Percentiles rank a stretch among this genome's conserved stretches.
phyloP scores from a whole-genome alignment of 495 filamentous ascomycete species.

The Chaetomidium leptoderma region DNA sequence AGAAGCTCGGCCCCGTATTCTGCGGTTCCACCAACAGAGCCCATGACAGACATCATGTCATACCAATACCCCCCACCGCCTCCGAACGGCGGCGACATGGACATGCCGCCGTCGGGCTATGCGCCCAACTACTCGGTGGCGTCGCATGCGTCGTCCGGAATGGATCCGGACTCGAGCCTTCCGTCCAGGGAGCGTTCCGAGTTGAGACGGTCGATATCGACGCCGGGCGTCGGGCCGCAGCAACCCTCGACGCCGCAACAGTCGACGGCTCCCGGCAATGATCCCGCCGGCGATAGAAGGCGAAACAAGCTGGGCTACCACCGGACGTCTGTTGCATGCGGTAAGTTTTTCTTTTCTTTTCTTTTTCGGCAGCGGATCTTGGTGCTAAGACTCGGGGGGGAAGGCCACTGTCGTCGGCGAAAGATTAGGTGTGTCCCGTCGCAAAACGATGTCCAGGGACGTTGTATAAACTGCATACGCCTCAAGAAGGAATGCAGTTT shows the following conservation, averaged over 20 bases:
- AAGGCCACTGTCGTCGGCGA: constrained; percentile 88
- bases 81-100: constrained; percentile 43
- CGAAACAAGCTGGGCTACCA: constrained; percentile 97
- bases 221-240: constrained; percentile 57
- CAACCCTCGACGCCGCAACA: constrained; percentile 30
- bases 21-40: constrained; percentile 33
- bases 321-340: constrained; percentile 93
- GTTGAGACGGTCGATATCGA: constrained; percentile 62
- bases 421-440: constrained; percentile 92
- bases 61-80: constrained; percentile 50
- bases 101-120: constrained; percentile 40
- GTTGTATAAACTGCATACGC: constrained; percentile 93
- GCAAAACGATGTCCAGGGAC: constrained; percentile 69
- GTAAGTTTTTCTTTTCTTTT: constrained; percentile 55
- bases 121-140: constrained; percentile 36
- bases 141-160: constrained; percentile 38
- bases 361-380: not conserved
- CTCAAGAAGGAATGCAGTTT: constrained; percentile 96
- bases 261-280: constrained; percentile 21
- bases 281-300: constrained; percentile 68
- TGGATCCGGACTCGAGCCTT: constrained; percentile 36
- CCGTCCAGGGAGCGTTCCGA: constrained; percentile 36
- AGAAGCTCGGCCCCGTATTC: constrained; percentile 33
- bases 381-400: constrained; percentile 17
- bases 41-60: constrained; percentile 49